Evolutionary conservation across 78 protist genomes (phyloP), one percentile per base, ranked within the genome.

Genomic region (Parvularia atlantis): DNA sequence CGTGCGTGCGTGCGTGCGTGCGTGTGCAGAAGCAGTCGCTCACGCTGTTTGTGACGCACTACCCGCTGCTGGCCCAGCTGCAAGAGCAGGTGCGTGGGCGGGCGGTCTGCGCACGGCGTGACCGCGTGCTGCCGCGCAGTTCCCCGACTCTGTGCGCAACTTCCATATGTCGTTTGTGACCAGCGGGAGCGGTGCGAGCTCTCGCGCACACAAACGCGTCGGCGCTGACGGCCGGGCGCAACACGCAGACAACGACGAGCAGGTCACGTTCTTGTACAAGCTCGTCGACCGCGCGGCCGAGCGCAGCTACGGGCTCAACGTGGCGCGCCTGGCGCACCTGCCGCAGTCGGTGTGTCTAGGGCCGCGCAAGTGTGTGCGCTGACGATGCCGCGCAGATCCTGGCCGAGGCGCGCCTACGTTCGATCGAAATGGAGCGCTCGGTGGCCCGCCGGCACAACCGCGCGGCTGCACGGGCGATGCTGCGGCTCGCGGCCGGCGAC

Each of bases 1-100:
- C 40, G 1, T 31, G 35, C 1, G 11, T 5, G 11, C n/a, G 59
- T 22, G 2, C 2, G 59, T n/a, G 28, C 11, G 2, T 53, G 59
- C 35, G 35, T 53, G 39, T 39, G 37, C 14, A 33, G 35, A 5
- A 7, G 61, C 22, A 46, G 43, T 60, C 78, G 57, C 44, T 67
- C 52, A 71, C 86, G 56, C 80, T 92, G 14, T 90, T 92, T 66
- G 95, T 79, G 44, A 94, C 98, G 20, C 98, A 92, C 56, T 88
- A 84, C 62, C 91, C 86, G 43, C 1, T 69, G 36, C 36, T 92
- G 50, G 63, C 86, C 9, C 69, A 60, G 17, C 36, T 71, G 31
- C 85, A 81, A 53, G 58, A n/a, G n/a, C n/a, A n/a, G n/a, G n/a
- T n/a, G n/a, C n/a, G n/a, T n/a, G n/a, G n/a, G n/a, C n/a, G n/a